phyloP scores from a whole-genome alignment of 1,284 basidiomycete species.

The Rhizopogon parksii region DNA sequence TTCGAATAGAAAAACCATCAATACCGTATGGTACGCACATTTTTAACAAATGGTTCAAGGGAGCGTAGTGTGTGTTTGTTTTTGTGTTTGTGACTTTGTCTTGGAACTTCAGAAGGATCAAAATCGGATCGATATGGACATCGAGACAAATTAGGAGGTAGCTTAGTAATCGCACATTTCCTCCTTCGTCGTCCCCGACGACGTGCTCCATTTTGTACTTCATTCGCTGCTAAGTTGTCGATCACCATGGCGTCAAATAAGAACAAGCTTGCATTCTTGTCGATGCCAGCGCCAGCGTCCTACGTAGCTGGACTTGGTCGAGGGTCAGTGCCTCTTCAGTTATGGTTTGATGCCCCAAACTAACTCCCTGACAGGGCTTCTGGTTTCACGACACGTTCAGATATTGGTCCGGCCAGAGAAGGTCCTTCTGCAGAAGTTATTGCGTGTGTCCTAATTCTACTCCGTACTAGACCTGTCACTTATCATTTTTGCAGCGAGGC shows the following conservation, averaged over 20 bases:
- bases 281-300: slow-evolving; percentile 85
- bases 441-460: slow-evolving; percentile 46
- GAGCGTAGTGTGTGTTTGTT: no score
- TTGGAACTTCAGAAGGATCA: no score
- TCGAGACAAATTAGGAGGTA: not conserved
- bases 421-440: slow-evolving; percentile 85
- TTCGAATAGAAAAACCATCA: no score
- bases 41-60: no score
- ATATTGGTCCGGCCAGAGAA: slow-evolving; percentile 97
- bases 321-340: slow-evolving; percentile 50
- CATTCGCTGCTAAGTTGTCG: not conserved
- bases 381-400: slow-evolving; percentile 96
- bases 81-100: no score
- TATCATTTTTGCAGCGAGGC: slow-evolving; percentile 52
- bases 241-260: slow-evolving; percentile 44
- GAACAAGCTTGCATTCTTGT: slow-evolving; percentile 77
- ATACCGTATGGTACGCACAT: no score
- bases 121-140: no score
- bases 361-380: slow-evolving; percentile 62
- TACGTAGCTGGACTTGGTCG: slow-evolving; percentile 96
- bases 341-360: not conserved
- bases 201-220: not conserved
- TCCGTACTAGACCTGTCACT: slow-evolving; percentile 1
- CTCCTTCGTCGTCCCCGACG: not conserved
- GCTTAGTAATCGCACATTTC: not conserved